Evolutionary conservation across 163 green algal species (phyloP).

Genomic region (Chloromonas sp.): DNA sequence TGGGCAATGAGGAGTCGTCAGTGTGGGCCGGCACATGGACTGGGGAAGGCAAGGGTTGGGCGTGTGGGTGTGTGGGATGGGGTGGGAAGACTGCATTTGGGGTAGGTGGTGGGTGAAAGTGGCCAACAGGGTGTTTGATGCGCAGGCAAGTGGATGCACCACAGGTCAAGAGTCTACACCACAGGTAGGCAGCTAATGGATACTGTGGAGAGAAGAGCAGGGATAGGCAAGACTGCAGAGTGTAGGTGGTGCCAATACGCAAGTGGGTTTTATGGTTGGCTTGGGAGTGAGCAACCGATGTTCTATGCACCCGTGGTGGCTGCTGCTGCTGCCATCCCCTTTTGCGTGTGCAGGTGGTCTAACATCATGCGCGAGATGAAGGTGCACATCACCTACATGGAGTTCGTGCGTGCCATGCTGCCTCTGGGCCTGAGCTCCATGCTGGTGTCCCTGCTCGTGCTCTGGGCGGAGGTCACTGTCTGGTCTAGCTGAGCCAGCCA

Average conservation of each 20-base stretch:
- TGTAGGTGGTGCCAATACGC: background rate
- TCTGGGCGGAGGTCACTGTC: slow-evolving; percentile 11
- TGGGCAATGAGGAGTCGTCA: background rate
- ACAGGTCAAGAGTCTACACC: too few relatives aligned
- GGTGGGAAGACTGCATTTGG: background rate
- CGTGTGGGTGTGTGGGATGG: background rate
- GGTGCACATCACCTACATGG: slow-evolving; percentile 15
- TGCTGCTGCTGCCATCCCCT: background rate
- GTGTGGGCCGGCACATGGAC: background rate
- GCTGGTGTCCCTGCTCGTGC: slow-evolving; percentile 16
- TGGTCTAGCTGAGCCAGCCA: too few relatives aligned
- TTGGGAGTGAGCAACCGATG: background rate
- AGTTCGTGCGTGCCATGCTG: slow-evolving; percentile 27
- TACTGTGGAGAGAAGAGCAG: too few relatives aligned
- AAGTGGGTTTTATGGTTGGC: background rate
- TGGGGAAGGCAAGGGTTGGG: background rate
- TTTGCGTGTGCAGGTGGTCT: slow-evolving; percentile 6
- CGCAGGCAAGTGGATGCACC: too few relatives aligned
- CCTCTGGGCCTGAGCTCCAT: slow-evolving; percentile 22
- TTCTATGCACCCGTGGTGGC: background rate
- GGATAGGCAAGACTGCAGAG: too few relatives aligned
- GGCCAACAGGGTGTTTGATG: too few relatives aligned
- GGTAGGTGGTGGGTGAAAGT: background rate
- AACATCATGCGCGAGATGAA: slow-evolving; percentile 29
- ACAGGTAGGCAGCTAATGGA: too few relatives aligned